Conservation (phyloP, 768 basidiomycete genomes). For the Amanita molliuscula region DNA sequence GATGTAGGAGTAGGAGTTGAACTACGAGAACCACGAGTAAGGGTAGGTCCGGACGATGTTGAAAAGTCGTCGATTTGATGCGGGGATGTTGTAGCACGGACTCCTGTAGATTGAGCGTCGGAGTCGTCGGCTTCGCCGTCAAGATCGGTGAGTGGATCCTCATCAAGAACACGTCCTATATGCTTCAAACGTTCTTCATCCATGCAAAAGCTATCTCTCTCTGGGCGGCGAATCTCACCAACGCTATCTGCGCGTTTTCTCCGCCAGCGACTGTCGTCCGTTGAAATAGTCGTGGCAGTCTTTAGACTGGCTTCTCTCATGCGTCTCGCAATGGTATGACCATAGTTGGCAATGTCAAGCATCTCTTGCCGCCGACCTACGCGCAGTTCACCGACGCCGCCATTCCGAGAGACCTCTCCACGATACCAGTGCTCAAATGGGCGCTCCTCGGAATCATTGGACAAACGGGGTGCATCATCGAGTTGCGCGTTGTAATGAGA, state of each 20-base stretch:
- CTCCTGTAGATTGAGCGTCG: slow-evolving; percentile 27
- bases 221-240: slow-evolving; percentile 34
- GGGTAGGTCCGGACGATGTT: slow-evolving; percentile 13
- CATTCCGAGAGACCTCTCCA: slow-evolving; percentile 77
- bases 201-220: slow-evolving; percentile 56
- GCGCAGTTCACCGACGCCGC: slow-evolving; percentile 78
- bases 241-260: slow-evolving; percentile 62
- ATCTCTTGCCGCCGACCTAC: slow-evolving; percentile 72
- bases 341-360: slow-evolving; percentile 82
- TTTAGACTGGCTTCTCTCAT: slow-evolving; percentile 11
- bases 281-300: slow-evolving; percentile 14
- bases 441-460: slow-evolving; percentile 69
- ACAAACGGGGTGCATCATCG: slow-evolving; percentile 39
- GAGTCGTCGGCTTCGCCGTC: slow-evolving; percentile 40
- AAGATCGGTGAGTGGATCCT: slow-evolving; percentile 64
- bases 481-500: slow-evolving; percentile 15
- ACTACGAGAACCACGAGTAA: slow-evolving; percentile 22
- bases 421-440: slow-evolving; percentile 90
- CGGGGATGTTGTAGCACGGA: slow-evolving; percentile 14
- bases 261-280: slow-evolving; percentile 17
- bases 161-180: slow-evolving; percentile 57
- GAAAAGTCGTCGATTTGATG: slow-evolving; percentile 13
- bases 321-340: slow-evolving; percentile 41
- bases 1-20: slow-evolving; percentile 30
- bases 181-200: slow-evolving; percentile 44